Percentiles rank a stretch among this genome's conserved stretches.
Evolutionary conservation across 2,329 filamentous ascomycete species (phyloP).

Genomic region (Xylariaceae sp.): DNA sequence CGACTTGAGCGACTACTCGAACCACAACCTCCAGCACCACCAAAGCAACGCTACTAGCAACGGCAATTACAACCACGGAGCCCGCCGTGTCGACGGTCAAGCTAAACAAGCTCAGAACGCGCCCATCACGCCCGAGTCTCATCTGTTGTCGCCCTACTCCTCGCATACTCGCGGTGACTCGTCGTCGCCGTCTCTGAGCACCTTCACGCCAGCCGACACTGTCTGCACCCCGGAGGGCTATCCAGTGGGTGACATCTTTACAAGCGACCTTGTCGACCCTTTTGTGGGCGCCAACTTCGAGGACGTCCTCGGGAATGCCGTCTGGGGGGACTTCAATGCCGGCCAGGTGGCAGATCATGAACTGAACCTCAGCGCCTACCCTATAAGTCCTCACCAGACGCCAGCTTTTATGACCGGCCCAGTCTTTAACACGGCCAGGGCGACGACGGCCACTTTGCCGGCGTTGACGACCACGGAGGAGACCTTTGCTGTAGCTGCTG

Average conservation of each 20-base stretch:
- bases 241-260: slow-evolving; percentile 40
- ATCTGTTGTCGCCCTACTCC: slow-evolving; percentile 40
- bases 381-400: slow-evolving; percentile 48
- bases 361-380: slow-evolving; percentile 28
- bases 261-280: slow-evolving; percentile 40
- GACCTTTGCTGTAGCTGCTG: too few species aligned
- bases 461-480: too few species aligned
- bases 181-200: slow-evolving; percentile 35
- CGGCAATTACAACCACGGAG: not conserved
- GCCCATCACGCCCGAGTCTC: slow-evolving; percentile 33
- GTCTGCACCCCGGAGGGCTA: slow-evolving; percentile 43
- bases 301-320: slow-evolving; percentile 19
- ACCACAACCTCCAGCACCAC: slow-evolving; percentile 4
- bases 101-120: slow-evolving; percentile 23
- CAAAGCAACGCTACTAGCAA: not conserved
- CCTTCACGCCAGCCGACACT: slow-evolving; percentile 46
- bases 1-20: slow-evolving; percentile 30
- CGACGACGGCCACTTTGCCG: not conserved
- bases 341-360: slow-evolving; percentile 11
- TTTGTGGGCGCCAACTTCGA: slow-evolving; percentile 48
- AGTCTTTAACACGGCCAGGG: slow-evolving; percentile 24
- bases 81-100: slow-evolving; percentile 25
- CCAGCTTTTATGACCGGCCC: slow-evolving; percentile 43
- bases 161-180: slow-evolving; percentile 37
- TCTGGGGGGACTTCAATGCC: slow-evolving; percentile 9